Evolutionary conservation across 768 basidiomycete species (phyloP).

Genomic region (Strobilomyces confusus): DNA sequence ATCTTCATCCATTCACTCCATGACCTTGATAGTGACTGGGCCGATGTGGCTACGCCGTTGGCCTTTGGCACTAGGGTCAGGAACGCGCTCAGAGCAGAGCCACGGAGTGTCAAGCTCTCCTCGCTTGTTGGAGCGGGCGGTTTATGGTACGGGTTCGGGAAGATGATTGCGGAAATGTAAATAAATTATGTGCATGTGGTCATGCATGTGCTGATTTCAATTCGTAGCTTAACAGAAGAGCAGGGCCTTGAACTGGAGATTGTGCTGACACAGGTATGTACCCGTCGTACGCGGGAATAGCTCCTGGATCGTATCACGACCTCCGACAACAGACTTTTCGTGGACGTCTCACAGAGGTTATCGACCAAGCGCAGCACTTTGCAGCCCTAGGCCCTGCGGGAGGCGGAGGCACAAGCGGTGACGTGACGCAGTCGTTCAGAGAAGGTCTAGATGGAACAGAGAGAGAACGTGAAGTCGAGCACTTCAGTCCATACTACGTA

Average conservation of each 20-base stretch:
- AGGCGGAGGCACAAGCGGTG: slow-evolving; percentile 47
- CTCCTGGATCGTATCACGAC: neutral
- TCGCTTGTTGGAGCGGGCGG: slow-evolving; percentile 84
- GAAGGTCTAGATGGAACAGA: slow-evolving; percentile 94
- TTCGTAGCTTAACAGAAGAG: slow-evolving; percentile 65
- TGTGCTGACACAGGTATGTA: slow-evolving; percentile 61
- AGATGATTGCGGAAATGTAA: slow-evolving; percentile 80
- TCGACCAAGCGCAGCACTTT: slow-evolving; percentile 89
- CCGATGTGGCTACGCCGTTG: slow-evolving; percentile 79
- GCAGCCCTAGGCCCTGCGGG: slow-evolving; percentile 63
- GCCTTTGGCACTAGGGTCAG: slow-evolving; percentile 74
- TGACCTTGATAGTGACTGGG: slow-evolving; percentile 63
- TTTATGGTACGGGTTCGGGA: slow-evolving; percentile 90
- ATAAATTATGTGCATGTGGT: slow-evolving; percentile 15
- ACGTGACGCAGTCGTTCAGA: slow-evolving; percentile 70
- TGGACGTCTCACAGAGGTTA: slow-evolving; percentile 68
- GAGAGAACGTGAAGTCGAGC: slow-evolving; percentile 68
- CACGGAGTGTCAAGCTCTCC: slow-evolving; percentile 78
- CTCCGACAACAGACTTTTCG: slow-evolving; percentile 59
- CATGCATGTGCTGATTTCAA: slow-evolving; percentile 1
- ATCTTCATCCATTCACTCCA: neutral
- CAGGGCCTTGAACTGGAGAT: slow-evolving; percentile 70
- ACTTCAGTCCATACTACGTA: neutral
- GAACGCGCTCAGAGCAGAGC: slow-evolving; percentile 86
- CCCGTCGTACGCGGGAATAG: slow-evolving; percentile 6